Evolutionary conservation across 75 land plant genomes (phyloP).

Genomic region (Picea glauca): DNA sequence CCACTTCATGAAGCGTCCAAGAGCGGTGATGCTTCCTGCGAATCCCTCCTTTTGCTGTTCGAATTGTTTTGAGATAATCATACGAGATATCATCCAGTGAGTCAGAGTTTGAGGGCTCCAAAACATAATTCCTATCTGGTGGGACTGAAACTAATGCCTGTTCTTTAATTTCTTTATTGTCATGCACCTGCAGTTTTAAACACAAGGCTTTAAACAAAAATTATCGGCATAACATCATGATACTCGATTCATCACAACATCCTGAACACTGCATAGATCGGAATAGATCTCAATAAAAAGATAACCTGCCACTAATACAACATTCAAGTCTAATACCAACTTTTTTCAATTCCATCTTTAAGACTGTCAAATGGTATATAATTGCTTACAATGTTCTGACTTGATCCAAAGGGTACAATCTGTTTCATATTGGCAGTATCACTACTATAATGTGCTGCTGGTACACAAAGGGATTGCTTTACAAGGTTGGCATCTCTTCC

Average conservation of each 20-base stretch:
- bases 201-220: neutral
- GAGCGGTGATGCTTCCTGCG: conserved; percentile 75
- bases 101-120: conserved; percentile 14
- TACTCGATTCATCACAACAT: neutral
- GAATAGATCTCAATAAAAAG: neutral
- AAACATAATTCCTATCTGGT: neutral
- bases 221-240: conserved; percentile 2
- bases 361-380: neutral
- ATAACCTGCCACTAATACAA: neutral
- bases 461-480: neutral
- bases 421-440: neutral
- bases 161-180: conserved; percentile 1
- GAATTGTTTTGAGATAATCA: conserved; percentile 19
- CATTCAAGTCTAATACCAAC: neutral
- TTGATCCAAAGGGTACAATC: neutral
- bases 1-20: conserved; percentile 85
- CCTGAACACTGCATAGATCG: neutral
- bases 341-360: neutral
- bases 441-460: neutral
- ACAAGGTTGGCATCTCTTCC: neutral
- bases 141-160: conserved; percentile 4
- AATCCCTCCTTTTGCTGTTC: conserved; percentile 29
- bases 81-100: conserved; percentile 24
- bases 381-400: neutral
- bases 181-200: conserved; percentile 4